Percentiles rank a stretch among this genome's conserved stretches.
Conservation (phyloP, 192 early-diverging fungal genomes). For the Tieghemiomyces parasiticus region DNA sequence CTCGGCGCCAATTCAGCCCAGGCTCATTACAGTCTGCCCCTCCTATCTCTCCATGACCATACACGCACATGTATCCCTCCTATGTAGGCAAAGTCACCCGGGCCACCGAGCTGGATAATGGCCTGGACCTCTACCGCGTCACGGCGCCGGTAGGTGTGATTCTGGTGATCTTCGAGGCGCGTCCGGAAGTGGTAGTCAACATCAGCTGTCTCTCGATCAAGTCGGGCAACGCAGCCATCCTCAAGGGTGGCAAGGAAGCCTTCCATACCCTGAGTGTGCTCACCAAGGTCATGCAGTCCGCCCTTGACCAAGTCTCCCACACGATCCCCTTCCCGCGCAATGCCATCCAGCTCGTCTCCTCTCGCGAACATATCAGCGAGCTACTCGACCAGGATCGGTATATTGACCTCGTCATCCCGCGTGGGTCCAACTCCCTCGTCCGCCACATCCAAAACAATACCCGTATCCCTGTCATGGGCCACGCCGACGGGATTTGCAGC, state of each 20-base stretch:
- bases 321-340: conserved; percentile 37
- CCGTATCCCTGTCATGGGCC: conserved; percentile 97
- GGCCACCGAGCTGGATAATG: conserved; percentile 63
- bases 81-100: conserved; percentile 40
- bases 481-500: conserved; percentile 95
- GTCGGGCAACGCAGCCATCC: conserved; percentile 91
- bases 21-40: no score
- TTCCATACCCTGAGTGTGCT: conserved; percentile 62
- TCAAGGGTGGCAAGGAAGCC: conserved; percentile 96
- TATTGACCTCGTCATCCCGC: conserved; percentile 92
- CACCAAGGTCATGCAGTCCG: conserved; percentile 58
- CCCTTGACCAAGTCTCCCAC: conserved; percentile 34
- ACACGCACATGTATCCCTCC: neutral
- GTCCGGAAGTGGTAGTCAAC: conserved; percentile 97
- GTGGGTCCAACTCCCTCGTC: conserved; percentile 85
- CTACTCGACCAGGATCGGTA: conserved; percentile 79
- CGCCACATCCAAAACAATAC: conserved; percentile 84
- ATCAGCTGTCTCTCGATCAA: conserved; percentile 91
- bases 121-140: conserved; percentile 80
- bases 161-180: conserved; percentile 95
- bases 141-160: conserved; percentile 88
- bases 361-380: conserved; percentile 73
- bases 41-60: neutral
- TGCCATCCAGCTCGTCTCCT: conserved; percentile 77
- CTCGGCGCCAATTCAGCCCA: no score